Conservation (phyloP, 2,329 filamentous ascomycete genomes). For the Huntiella savannae region DNA sequence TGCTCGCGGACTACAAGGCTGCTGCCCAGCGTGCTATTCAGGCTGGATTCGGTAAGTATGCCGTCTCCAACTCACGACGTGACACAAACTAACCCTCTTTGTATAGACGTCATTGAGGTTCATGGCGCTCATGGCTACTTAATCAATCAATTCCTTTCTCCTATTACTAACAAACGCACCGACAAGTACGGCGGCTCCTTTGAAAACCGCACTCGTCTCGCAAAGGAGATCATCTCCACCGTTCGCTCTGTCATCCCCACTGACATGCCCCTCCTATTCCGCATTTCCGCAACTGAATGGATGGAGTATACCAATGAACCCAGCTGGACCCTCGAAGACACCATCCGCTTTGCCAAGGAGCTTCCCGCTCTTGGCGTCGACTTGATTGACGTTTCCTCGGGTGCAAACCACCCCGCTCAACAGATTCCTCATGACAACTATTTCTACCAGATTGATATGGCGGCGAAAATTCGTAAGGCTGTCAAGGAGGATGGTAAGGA, state of each 20-base stretch:
- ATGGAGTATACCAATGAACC: constrained; percentile 28
- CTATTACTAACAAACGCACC: constrained; percentile 38
- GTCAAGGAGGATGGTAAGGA: constrained; percentile 28
- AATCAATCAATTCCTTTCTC: constrained; percentile 43
- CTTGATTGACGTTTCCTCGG: constrained; percentile 63
- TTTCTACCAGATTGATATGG: constrained; percentile 57
- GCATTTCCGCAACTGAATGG: constrained; percentile 45
- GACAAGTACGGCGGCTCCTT: constrained; percentile 48
- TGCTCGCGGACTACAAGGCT: constrained; percentile 43
- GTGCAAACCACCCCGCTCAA: constrained; percentile 46
- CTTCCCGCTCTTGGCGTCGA: constrained; percentile 61
- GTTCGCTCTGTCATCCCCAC: constrained; percentile 33
- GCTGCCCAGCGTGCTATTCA: constrained; percentile 40
- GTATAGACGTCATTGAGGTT: constrained; percentile 23
- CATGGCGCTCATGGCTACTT: constrained; percentile 49
- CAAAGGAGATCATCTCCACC: constrained; percentile 33
- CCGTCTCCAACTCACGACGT: constrained; percentile 5
- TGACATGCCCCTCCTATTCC: constrained; percentile 35
- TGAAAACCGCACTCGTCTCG: constrained; percentile 44
- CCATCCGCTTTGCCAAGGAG: constrained; percentile 33
- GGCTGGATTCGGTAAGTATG: constrained; percentile 34
- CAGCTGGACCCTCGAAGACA: constrained; percentile 50
- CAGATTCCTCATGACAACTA: constrained; percentile 41
- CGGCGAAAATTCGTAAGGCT: constrained; percentile 50
- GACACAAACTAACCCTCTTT: neutral